phyloP scores from a whole-genome alignment of 768 basidiomycete species.

The Termitomyces titanicus region DNA sequence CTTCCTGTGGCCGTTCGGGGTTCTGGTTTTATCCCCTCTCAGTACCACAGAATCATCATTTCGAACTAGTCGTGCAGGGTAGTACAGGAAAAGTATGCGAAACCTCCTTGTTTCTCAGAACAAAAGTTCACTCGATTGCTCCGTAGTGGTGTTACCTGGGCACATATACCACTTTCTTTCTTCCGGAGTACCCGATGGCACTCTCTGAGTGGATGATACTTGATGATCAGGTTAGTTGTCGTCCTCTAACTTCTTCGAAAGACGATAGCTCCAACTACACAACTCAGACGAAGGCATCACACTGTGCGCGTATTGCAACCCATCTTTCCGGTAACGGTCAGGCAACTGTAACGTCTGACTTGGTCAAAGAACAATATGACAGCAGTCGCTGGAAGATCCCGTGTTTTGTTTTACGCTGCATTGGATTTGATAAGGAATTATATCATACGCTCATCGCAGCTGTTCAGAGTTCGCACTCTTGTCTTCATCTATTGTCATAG shows the following conservation, averaged over 20 bases:
- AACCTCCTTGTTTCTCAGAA: not conserved
- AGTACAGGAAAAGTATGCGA: conserved; percentile 14
- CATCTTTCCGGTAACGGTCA: conserved; percentile 1
- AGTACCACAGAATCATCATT: conserved; percentile 9
- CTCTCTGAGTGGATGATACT: conserved; percentile 28
- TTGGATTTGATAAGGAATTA: conserved; percentile 20
- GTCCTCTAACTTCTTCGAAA: not conserved
- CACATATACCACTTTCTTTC: conserved; percentile 15
- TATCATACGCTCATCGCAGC: conserved; percentile 8
- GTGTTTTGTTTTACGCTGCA: conserved; percentile 22
- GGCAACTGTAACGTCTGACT: conserved; percentile 5
- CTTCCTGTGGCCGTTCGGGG: conserved; percentile 19
- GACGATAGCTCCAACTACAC: not conserved
- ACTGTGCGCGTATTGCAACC: conserved; percentile 18
- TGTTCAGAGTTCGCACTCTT: not conserved
- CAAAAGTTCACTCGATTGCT: not conserved
- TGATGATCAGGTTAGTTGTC: conserved; percentile 23
- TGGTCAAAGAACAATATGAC: conserved; percentile 21
- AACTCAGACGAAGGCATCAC: conserved; percentile 16
- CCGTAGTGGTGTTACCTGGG: conserved; percentile 27
- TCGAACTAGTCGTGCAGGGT: conserved; percentile 26
- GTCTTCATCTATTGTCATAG: too few relatives aligned
- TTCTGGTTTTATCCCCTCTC: conserved; percentile 27
- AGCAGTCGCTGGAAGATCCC: conserved; percentile 21
- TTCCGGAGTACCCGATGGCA: conserved; percentile 22